Evolutionary conservation across 2,329 filamentous ascomycete species (phyloP).

Genomic region (Cercospora citrullina): DNA sequence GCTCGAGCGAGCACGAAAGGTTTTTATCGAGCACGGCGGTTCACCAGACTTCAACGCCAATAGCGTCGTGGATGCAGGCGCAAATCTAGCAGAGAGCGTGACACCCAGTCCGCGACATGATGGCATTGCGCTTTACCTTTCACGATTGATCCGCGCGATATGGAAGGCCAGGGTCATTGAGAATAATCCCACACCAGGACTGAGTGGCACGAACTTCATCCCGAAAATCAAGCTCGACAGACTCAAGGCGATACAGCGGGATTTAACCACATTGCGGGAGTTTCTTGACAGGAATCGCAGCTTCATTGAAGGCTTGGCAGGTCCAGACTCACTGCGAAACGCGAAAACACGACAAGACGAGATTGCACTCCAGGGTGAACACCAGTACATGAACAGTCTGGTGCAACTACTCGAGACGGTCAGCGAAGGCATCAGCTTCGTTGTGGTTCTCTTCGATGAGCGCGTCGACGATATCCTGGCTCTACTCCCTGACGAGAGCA

Average conservation of each 20-base stretch:
- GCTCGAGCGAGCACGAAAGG: conserved; percentile 77
- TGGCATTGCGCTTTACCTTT: conserved; percentile 82
- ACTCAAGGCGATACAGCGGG: conserved; percentile 74
- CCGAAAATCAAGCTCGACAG: conserved; percentile 69
- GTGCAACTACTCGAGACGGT: conserved; percentile 85
- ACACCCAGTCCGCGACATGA: conserved; percentile 85
- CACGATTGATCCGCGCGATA: conserved; percentile 80
- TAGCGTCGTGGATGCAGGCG: conserved; percentile 54
- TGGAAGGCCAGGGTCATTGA: conserved; percentile 79
- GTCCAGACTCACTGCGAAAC: conserved; percentile 78
- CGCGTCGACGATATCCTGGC: conserved; percentile 83
- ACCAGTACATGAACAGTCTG: conserved; percentile 84
- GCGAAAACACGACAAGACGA: conserved; percentile 84
- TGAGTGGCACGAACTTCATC: conserved; percentile 60
- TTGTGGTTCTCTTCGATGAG: conserved; percentile 92
- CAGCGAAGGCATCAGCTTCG: conserved; percentile 94
- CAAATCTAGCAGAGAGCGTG: conserved; percentile 76
- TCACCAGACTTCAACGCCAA: conserved; percentile 83
- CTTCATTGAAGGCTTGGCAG: conserved; percentile 92
- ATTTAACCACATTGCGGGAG: conserved; percentile 72
- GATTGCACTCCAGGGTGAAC: conserved; percentile 87
- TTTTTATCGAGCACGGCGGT: conserved; percentile 90
- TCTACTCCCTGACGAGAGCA: conserved; percentile 68
- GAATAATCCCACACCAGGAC: conserved; percentile 55
- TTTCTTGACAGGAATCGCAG: conserved; percentile 86